Evolutionary conservation across 1,284 basidiomycete genomes (phyloP).

Genomic region (Melampsora larici-populina): DNA sequence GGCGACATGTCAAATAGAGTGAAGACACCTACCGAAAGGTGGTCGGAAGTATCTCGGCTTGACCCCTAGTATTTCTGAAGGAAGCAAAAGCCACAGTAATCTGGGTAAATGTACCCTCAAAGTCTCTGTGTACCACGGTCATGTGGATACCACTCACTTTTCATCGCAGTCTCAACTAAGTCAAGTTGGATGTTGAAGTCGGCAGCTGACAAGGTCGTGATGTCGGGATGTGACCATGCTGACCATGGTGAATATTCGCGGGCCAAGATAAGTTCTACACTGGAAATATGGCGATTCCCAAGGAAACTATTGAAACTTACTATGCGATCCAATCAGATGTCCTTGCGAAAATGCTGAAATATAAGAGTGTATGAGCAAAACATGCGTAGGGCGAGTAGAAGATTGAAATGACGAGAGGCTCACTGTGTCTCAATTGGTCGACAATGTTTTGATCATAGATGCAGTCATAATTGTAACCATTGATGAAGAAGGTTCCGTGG

Average conservation of each 20-base stretch:
- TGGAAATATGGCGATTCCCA: background rate
- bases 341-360: slow-evolving; percentile 12
- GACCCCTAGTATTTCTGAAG: slow-evolving; percentile 6
- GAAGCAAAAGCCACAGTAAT: background rate
- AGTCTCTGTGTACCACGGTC: background rate
- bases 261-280: background rate
- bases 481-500: slow-evolving; percentile 4
- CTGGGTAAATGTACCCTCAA: background rate
- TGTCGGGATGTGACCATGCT: slow-evolving; percentile 43
- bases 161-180: slow-evolving; percentile 29
- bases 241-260: background rate
- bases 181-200: slow-evolving; percentile 31
- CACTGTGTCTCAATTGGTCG: slow-evolving; percentile 2
- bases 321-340: slow-evolving; percentile 27
- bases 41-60: slow-evolving; percentile 40
- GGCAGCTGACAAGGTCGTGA: slow-evolving; percentile 9
- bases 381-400: background rate
- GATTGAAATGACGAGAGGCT: background rate
- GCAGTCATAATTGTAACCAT: slow-evolving; percentile 9
- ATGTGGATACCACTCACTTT: slow-evolving; percentile 2
- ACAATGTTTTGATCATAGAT: slow-evolving; percentile 1
- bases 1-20: background rate
- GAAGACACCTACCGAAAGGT: slow-evolving; percentile 23
- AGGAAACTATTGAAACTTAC: background rate
- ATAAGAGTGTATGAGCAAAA: background rate